Evolutionary conservation across 768 basidiomycete genomes (phyloP).

Genomic region (Lactifluus hygrophoroides): DNA sequence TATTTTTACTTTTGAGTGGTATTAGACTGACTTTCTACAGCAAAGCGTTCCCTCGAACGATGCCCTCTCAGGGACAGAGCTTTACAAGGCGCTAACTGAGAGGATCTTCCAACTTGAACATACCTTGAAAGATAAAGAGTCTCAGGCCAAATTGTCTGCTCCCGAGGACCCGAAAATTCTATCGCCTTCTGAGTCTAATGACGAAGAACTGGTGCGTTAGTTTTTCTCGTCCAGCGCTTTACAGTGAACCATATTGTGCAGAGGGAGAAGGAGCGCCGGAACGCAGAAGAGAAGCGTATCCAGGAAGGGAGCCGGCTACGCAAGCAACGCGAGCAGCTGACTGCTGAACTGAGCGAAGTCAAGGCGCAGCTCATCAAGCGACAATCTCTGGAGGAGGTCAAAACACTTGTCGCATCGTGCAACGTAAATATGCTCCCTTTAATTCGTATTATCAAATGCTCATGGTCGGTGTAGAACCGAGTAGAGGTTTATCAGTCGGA

Average conservation of each 20-base stretch:
- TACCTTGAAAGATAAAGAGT: constrained; percentile 15
- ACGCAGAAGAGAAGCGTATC: constrained; percentile 14
- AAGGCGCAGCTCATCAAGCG: constrained; percentile 18
- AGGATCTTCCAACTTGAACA: constrained; percentile 9
- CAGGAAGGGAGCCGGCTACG: constrained; percentile 18
- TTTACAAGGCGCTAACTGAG: constrained; percentile 9
- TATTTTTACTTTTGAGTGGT: background rate
- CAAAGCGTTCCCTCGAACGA: constrained; percentile 17
- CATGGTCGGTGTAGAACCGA: constrained; percentile 45
- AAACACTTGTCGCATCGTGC: constrained; percentile 9
- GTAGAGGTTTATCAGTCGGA: constrained; percentile 66
- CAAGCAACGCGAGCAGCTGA: constrained; percentile 17
- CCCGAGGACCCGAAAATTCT: constrained; percentile 2
- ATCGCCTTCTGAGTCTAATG: constrained; percentile 3
- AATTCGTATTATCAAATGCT: background rate
- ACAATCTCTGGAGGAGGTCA: constrained; percentile 14
- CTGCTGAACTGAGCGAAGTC: constrained; percentile 17
- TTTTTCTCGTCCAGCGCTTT: background rate
- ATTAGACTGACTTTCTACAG: background rate
- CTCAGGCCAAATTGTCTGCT: background rate
- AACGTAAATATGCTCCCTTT: background rate
- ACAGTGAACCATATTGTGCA: background rate
- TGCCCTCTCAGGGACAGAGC: constrained; percentile 5
- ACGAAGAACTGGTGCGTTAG: constrained; percentile 7
- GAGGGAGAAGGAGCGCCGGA: constrained; percentile 13